These are phyloP conservation scores for Neoboletus brunneissimus DNA, from an alignment of 768 basidiomycete genomes.

Conservation along the genomic window DNA sequence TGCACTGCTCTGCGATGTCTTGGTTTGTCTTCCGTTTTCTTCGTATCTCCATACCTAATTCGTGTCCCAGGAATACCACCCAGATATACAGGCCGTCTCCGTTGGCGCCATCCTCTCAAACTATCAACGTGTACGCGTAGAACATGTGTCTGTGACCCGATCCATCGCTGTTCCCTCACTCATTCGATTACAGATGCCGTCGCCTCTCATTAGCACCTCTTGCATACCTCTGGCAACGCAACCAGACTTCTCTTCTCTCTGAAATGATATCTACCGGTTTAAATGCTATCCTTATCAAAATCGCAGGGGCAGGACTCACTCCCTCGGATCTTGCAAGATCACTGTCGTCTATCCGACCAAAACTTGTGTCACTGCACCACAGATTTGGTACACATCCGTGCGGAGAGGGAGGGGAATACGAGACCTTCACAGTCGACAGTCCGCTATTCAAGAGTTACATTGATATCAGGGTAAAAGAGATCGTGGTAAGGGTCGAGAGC, in stretches of 20 bases:
- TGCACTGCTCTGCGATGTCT: constrained; percentile 65
- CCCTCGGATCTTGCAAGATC: constrained; percentile 75
- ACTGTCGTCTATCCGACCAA: constrained; percentile 70
- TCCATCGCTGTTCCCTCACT: background rate
- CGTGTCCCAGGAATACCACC: constrained; percentile 58
- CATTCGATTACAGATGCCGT: constrained; percentile 54
- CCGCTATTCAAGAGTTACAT: constrained; percentile 83
- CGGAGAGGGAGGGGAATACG: constrained; percentile 98
- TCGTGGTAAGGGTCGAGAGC: constrained; percentile 74
- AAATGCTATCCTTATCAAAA: constrained; percentile 86
- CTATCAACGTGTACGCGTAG: constrained; percentile 94
- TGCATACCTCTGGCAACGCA: constrained; percentile 91
- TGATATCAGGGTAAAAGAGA: constrained; percentile 62
- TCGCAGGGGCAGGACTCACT: constrained; percentile 89
- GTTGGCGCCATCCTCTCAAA: constrained; percentile 97
- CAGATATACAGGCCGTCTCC: constrained; percentile 81
- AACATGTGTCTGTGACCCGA: constrained; percentile 76
- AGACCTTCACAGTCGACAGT: constrained; percentile 87
- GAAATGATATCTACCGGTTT: constrained; percentile 84
- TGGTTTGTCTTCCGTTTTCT: constrained; percentile 49
- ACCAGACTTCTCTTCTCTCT: constrained; percentile 78
- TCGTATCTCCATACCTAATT: constrained; percentile 1
- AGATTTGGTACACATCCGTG: constrained; percentile 91
- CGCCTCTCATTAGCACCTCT: constrained; percentile 78
- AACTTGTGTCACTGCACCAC: constrained; percentile 66